Evolutionary conservation across 495 filamentous ascomycete genomes (phyloP).

Genomic region (Diplogelasinospora grovesii): DNA sequence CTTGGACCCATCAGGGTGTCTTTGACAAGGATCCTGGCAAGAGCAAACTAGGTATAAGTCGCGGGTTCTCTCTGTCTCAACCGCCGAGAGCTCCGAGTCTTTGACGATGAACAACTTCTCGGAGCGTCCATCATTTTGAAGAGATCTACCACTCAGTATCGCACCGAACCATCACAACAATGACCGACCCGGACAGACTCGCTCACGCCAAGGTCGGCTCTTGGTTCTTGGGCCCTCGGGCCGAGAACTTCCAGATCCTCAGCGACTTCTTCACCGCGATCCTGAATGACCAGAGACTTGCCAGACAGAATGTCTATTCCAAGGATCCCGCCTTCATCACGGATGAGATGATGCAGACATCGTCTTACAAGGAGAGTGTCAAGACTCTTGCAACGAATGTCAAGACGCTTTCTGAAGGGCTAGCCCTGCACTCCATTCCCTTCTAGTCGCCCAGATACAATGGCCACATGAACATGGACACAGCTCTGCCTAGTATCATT

Average conservation of each 20-base stretch:
- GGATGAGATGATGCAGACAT: not conserved
- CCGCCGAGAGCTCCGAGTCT: too few relatives aligned
- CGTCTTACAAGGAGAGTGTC: slow-evolving; percentile 3
- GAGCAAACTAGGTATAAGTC: too few relatives aligned
- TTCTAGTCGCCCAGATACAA: slow-evolving; percentile 42
- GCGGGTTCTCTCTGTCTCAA: too few relatives aligned
- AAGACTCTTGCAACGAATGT: slow-evolving; percentile 20
- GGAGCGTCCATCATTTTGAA: too few relatives aligned
- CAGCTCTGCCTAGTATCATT: slow-evolving; percentile 20
- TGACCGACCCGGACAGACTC: too few relatives aligned
- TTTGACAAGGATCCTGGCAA: too few relatives aligned
- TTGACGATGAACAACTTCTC: too few relatives aligned
- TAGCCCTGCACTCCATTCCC: slow-evolving; percentile 34
- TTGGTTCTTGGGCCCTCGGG: slow-evolving; percentile 37
- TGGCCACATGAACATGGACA: slow-evolving; percentile 40
- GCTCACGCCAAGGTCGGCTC: slow-evolving; percentile 34
- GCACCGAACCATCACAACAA: too few relatives aligned
- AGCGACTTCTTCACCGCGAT: slow-evolving; percentile 28
- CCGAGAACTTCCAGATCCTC: slow-evolving; percentile 35
- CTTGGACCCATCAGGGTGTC: too few relatives aligned
- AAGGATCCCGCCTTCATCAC: slow-evolving; percentile 33
- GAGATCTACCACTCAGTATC: too few relatives aligned
- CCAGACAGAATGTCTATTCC: slow-evolving; percentile 25
- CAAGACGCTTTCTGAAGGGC: slow-evolving; percentile 17
- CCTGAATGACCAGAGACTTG: slow-evolving; percentile 26